Percentiles rank a stretch among this genome's conserved stretches.
Evolutionary conservation across 331 rosid genomes (phyloP).

Genomic region (Malus hybrid): DNA sequence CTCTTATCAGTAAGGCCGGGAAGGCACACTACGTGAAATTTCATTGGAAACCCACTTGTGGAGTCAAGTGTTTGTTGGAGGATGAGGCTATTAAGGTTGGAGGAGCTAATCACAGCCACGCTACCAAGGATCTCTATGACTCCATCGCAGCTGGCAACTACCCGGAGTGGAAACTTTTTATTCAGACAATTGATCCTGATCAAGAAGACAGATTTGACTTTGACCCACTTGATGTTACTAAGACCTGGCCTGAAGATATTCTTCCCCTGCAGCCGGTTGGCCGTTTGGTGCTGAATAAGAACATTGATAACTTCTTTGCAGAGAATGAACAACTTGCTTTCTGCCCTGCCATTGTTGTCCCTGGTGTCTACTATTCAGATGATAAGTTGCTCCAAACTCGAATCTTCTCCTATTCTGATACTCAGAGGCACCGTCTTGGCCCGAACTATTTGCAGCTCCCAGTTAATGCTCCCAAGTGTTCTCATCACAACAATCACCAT

Average conservation of each 20-base stretch:
- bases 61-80: slow-evolving; percentile 67
- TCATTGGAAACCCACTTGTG: slow-evolving; percentile 82
- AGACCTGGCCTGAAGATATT: slow-evolving; percentile 90
- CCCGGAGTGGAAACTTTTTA: slow-evolving; percentile 86
- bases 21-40: slow-evolving; percentile 65
- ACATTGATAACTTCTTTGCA: slow-evolving; percentile 89
- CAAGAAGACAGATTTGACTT: slow-evolving; percentile 75
- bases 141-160: slow-evolving; percentile 88
- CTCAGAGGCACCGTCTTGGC: slow-evolving; percentile 94
- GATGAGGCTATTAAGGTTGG: slow-evolving; percentile 75
- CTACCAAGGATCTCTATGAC: slow-evolving; percentile 76
- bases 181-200: slow-evolving; percentile 76
- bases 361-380: slow-evolving; percentile 76
- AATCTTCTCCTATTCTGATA: slow-evolving; percentile 74
- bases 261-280: slow-evolving; percentile 91
- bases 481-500: slow-evolving; percentile 86
- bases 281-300: slow-evolving; percentile 79
- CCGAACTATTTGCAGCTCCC: slow-evolving; percentile 93
- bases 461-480: slow-evolving; percentile 72
- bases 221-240: slow-evolving; percentile 82
- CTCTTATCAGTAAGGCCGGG: slow-evolving; percentile 65
- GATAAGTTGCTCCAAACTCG: slow-evolving; percentile 83
- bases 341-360: slow-evolving; percentile 71
- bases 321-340: slow-evolving; percentile 93
- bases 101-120: slow-evolving; percentile 95